Evolutionary conservation across 306 rosid species (phyloP), one percentile per base, ranked within the genome.

Genomic region (Castanea sativa): DNA sequence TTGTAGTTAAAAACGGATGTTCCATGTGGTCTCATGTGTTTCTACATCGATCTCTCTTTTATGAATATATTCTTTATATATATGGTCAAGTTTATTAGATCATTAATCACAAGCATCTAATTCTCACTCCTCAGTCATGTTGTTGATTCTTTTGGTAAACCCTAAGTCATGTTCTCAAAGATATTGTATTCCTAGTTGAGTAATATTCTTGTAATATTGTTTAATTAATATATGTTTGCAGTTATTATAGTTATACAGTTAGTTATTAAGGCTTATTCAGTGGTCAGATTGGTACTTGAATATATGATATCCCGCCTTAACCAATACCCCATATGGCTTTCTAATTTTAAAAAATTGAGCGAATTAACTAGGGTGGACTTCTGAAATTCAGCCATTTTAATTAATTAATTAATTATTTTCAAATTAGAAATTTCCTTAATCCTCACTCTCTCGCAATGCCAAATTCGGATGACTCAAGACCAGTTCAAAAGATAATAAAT

Each of bases 11-110:
- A 45, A 83, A 72, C 32, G 69, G 21, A 49, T 72, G 14, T 79
- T 88, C 79, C 97, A 91, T 87, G 93, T 89, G 97, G 84, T 80
- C 86, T 86, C 93, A 83, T 91, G 91, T 89, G 89, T 88, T 89
- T 80, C 90, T 80, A 45, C 70, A 85, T 84, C 19, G 58, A 57
- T 73, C 75, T 75, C 30, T 32, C 56, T 73, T 33, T 65, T 58
- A 55, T 71, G 61, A 57, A 41, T 51, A 69, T n/a, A 7, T 20
- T n/a, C 30, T 59, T 27, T 72, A 64, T 60, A 79, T 69, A 52
- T 57, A 55, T 41, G 64, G 89, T 85, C 90, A 91, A 85, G 79
- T 69, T 11, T 6, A n/a, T 53, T 72, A 80, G 49, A 71, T 83
- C 79, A 77, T 80, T 64, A 65, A 75, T 79, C 56, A 79, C 20